Percentiles rank a stretch among this genome's conserved stretches.
Evolutionary conservation across 2,329 filamentous ascomycete genomes (phyloP).

Genomic region (Paracorniculantispora psalliotae): DNA sequence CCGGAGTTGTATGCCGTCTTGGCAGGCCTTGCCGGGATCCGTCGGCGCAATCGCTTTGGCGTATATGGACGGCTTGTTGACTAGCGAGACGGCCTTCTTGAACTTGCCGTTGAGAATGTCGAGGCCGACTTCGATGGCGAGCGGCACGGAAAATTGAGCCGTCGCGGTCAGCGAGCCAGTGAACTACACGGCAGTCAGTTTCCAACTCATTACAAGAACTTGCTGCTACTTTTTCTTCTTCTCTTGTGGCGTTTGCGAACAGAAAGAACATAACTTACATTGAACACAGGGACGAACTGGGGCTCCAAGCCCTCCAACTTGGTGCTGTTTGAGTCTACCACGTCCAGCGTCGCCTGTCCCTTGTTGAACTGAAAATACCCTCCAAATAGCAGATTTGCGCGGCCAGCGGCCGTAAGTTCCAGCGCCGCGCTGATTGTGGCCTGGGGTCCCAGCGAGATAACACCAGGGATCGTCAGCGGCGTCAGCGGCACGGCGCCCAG

Average conservation of each 20-base stretch:
- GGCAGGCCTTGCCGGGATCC: not conserved
- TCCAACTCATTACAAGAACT: too few species aligned
- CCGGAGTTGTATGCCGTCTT: conserved; percentile 7
- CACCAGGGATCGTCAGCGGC: not conserved
- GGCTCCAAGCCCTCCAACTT: too few species aligned
- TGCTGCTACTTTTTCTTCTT: not conserved
- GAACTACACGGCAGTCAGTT: not conserved
- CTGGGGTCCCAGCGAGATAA: not conserved
- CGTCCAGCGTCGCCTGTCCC: not conserved
- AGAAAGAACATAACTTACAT: too few species aligned
- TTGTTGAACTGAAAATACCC: not conserved
- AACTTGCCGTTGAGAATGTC: conserved; percentile 9
- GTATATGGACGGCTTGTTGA: conserved; percentile 3
- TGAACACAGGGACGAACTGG: too few species aligned
- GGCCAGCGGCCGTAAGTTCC: not conserved
- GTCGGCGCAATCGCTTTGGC: not conserved
- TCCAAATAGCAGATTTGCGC: not conserved
- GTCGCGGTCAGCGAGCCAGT: not conserved
- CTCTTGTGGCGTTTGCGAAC: too few species aligned
- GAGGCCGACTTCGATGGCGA: conserved; percentile 1
- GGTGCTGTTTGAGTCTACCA: too few species aligned
- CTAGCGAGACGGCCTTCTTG: not conserved
- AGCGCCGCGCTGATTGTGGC: not conserved
- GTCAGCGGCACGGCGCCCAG: not conserved
- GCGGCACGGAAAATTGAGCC: not conserved